Base-by-base conservation (phyloP, 2,329 filamentous ascomycete genomes). In the Alternaria rosae region DNA sequence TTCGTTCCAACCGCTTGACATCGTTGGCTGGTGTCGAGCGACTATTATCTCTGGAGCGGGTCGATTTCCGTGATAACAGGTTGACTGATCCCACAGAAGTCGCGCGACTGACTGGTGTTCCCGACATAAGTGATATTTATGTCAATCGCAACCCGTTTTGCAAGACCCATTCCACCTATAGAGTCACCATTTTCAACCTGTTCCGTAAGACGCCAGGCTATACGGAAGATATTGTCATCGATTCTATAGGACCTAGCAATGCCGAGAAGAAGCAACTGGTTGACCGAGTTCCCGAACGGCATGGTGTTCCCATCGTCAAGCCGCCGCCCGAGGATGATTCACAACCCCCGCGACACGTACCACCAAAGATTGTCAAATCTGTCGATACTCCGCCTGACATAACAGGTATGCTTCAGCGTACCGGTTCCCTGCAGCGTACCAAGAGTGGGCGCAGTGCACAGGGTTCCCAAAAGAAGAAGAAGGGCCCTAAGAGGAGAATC, bases 151-250 rank as follows among this genome's bases (percentile, higher is more conserved):
- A 99, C 72, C 92, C 94, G 0, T 97, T 98, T 73, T 92, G 91
- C 44, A 92, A 92, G 70, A 94, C 93, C 1, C 92, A 97, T 76
- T 86, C 90, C 61, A 89, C 91, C 70, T 97, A 97, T 76, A 89
- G 95, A 51, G 85, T 97, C 67, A 92, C 89, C 20, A 96, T 98
- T 65, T 97, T 99, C 88, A 99, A 98, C 73, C 85, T 98, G 3
- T 99, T 99, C 84, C 89, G 95, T 66, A 90, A 88, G 61, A 93
- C 92, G 0, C 92, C 94, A 11, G 95, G 95, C 6, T 97, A 95
- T 74, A 91, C 90, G 0, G 92, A 97, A 68, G 95, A 99, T 75
- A 89, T 98, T 62, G 84, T 93, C 47, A 94, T 99, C 70, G 95
- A 99, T 77, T 90, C 91, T 3, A 88, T 88, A 32, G 91, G 91